These are phyloP conservation scores for Cladosporium sphaerospermum DNA, from an alignment of 2,329 filamentous ascomycete species.

Conservation along the genomic window DNA sequence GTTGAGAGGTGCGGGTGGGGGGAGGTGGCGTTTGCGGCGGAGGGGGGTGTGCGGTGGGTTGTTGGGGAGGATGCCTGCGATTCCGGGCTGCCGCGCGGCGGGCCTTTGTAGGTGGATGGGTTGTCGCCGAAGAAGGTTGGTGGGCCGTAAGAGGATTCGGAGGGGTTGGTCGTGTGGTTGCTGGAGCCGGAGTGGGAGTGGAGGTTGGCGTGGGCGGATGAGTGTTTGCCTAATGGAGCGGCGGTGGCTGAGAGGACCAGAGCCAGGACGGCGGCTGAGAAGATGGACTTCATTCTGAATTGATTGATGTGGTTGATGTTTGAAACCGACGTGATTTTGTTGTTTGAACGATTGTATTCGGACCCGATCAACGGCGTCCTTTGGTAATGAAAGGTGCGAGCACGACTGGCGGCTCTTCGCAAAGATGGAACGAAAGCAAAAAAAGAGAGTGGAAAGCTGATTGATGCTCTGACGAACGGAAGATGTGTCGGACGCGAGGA, in stretches of 20 bases:
- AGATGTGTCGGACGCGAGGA: neutral
- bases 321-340: neutral
- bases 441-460: neutral
- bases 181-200: neutral
- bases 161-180: constrained; percentile 11
- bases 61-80: neutral
- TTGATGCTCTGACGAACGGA: neutral
- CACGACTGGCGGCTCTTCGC: neutral
- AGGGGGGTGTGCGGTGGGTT: neutral
- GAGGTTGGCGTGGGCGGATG: neutral
- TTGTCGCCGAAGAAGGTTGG: constrained; percentile 4
- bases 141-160: neutral
- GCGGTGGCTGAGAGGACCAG: constrained; percentile 12
- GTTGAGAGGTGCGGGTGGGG: neutral
- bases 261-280: constrained; percentile 8
- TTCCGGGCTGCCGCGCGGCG: neutral
- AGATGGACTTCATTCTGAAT: constrained; percentile 12
- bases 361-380: constrained; percentile 11
- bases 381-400: neutral
- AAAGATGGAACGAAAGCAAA: neutral
- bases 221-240: constrained; percentile 14
- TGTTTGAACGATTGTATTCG: neutral
- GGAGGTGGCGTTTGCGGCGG: neutral
- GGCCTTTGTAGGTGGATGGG: neutral
- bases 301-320: neutral